Percentiles rank a stretch among this genome's conserved stretches.
phyloP scores from a whole-genome alignment of 2,329 filamentous ascomycete species.

The Aspergillus brasiliensis region DNA sequence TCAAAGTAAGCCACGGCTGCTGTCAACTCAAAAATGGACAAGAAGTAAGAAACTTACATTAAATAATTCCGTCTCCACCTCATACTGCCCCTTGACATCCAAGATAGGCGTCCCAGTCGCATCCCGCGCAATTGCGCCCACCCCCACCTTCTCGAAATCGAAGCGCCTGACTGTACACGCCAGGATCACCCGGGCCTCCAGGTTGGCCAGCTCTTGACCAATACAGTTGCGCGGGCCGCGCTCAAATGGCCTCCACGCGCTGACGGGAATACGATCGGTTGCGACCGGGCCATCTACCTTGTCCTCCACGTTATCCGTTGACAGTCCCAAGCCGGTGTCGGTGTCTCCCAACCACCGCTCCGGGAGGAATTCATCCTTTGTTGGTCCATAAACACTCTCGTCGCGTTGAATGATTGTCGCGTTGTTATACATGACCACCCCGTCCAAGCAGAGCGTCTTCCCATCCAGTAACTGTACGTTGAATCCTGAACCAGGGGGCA shows the following conservation, averaged over 20 bases:
- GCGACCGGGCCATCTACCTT: slow-evolving; percentile 5
- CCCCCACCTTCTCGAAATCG: slow-evolving; percentile 21
- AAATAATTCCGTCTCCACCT: slow-evolving; percentile 11
- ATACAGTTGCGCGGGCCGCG: slow-evolving; percentile 53
- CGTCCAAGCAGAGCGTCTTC: slow-evolving; percentile 12
- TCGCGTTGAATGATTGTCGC: slow-evolving; percentile 22
- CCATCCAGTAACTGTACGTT: slow-evolving; percentile 11
- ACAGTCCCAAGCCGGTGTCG: slow-evolving; percentile 14
- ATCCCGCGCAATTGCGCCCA: slow-evolving; percentile 11
- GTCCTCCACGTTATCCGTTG: neutral
- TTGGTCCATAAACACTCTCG: slow-evolving; percentile 16
- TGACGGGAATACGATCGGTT: slow-evolving; percentile 31
- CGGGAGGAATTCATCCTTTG: slow-evolving; percentile 35
- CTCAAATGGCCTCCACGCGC: slow-evolving; percentile 54
- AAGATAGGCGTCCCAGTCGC: neutral
- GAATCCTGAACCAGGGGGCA: slow-evolving; percentile 11
- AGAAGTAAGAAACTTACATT: slow-evolving; percentile 11
- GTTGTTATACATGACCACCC: slow-evolving; percentile 16
- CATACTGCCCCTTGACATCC: slow-evolving; percentile 12
- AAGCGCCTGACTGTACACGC: slow-evolving; percentile 18
- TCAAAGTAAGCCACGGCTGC: neutral
- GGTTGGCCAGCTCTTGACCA: slow-evolving; percentile 52
- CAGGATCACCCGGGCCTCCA: slow-evolving; percentile 37
- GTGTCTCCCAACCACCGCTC: slow-evolving; percentile 38
- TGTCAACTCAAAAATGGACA: neutral